Conservation (phyloP, 169 alveolate genomes). For the Plasmodium berghei region DNA sequence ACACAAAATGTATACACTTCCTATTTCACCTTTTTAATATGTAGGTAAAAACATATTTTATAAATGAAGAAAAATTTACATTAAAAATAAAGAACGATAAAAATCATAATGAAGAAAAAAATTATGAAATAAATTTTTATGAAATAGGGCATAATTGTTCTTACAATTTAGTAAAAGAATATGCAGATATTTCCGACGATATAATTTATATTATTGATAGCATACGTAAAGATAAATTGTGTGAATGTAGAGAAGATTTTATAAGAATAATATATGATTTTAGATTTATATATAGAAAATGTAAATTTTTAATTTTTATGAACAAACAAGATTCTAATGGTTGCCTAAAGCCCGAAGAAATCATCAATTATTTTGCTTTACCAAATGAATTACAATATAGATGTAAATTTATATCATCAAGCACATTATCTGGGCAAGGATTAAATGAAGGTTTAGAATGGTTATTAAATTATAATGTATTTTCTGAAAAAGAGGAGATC, state of each 20-base stretch:
- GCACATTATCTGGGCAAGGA: conserved; percentile 73
- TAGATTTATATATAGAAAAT: conserved; percentile 73
- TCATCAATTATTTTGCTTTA: conserved; percentile 63
- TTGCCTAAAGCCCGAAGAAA: conserved; percentile 49
- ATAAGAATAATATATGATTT: conserved; percentile 68
- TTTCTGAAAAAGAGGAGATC: conserved; percentile 10
- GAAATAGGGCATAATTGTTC: conserved; percentile 70
- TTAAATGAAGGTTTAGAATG: conserved; percentile 74
- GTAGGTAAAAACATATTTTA: conserved; percentile 63
- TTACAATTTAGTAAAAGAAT: conserved; percentile 58
- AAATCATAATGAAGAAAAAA: conserved; percentile 21
- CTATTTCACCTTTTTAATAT: not conserved
- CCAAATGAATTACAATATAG: conserved; percentile 61
- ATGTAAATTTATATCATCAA: conserved; percentile 62
- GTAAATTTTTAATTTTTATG: conserved; percentile 74
- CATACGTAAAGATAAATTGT: conserved; percentile 28
- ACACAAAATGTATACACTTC: not conserved
- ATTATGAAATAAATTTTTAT: conserved; percentile 54
- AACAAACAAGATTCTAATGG: conserved; percentile 76
- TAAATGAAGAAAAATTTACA: conserved; percentile 68
- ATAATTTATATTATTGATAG: conserved; percentile 68
- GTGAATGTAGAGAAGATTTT: conserved; percentile 76
- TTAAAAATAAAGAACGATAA: conserved; percentile 29
- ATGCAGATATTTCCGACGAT: conserved; percentile 62
- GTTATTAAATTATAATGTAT: conserved; percentile 35